Percentiles rank a stretch among this genome's conserved stretches.
Evolutionary conservation across 352 stramenopile genomes (phyloP).

Genomic region (Blastocystis sp.): DNA sequence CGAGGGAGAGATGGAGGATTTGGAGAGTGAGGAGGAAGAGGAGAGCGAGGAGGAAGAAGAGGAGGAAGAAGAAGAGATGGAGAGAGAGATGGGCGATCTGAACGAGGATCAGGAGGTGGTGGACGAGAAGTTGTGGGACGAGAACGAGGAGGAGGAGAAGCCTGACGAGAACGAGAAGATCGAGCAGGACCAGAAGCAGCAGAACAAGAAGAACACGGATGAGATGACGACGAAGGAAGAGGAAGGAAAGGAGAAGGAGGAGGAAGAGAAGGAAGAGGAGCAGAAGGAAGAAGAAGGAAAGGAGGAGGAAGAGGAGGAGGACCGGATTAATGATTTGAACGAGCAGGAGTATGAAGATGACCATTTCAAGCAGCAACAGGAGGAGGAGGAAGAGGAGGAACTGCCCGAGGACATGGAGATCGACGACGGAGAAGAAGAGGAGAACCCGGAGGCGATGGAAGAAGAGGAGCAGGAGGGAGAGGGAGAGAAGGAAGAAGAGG

Average conservation of each 20-base stretch:
- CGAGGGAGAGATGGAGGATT: slow-evolving; percentile 95
- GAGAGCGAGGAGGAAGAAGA: slow-evolving; percentile 78
- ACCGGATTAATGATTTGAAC: slow-evolving; percentile 74
- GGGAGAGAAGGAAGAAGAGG: slow-evolving; percentile 74
- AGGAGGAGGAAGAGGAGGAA: slow-evolving; percentile 84
- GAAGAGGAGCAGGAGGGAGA: slow-evolving; percentile 84
- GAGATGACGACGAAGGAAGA: slow-evolving; percentile 82
- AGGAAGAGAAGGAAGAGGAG: slow-evolving; percentile 71
- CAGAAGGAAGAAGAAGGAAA: slow-evolving; percentile 66
- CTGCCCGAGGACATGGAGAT: slow-evolving; percentile 80
- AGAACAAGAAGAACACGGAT: slow-evolving; percentile 79
- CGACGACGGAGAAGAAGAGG: slow-evolving; percentile 81
- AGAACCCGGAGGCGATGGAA: slow-evolving; percentile 70
- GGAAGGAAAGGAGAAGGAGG: slow-evolving; percentile 74
- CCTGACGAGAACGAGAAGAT: slow-evolving; percentile 83
- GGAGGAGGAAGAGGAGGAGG: slow-evolving; percentile 72
- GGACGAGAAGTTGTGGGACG: slow-evolving; percentile 97
- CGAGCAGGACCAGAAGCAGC: slow-evolving; percentile 80
- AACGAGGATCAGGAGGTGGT: slow-evolving; percentile 93
- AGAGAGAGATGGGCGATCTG: slow-evolving; percentile 97
- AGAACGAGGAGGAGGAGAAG: slow-evolving; percentile 79
- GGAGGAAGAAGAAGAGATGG: slow-evolving; percentile 87
- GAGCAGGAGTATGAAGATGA: slow-evolving; percentile 86
- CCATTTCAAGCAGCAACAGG: slow-evolving; percentile 85
- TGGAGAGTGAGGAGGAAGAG: slow-evolving; percentile 76